Evolutionary conservation across 441 rosid species (phyloP).

Genomic region (Geranium incanum): DNA sequence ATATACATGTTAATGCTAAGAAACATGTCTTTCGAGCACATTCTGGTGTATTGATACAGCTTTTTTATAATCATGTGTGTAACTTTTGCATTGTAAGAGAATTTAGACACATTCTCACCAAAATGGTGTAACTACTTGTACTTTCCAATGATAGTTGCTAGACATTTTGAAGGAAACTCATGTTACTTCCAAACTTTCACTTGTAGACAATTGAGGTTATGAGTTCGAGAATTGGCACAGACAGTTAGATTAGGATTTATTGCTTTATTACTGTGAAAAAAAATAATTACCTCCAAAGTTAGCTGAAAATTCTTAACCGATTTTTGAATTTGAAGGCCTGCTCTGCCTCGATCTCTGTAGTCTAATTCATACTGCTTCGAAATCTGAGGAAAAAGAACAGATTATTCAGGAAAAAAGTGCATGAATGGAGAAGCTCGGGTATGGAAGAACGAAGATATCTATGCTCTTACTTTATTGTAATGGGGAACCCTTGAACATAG

Average conservation of each 20-base stretch:
- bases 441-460: background rate
- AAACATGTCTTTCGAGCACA: background rate
- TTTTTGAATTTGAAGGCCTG: constrained; percentile 57
- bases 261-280: too few relatives aligned
- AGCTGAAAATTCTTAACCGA: constrained; percentile 92
- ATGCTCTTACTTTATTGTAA: constrained; percentile 52
- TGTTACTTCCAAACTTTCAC: too few relatives aligned
- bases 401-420: background rate
- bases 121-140: background rate
- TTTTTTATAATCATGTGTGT: background rate
- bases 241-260: too few relatives aligned
- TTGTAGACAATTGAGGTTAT: too few relatives aligned
- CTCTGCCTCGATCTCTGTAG: constrained; percentile 74
- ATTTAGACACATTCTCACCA: too few relatives aligned
- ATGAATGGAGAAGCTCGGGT: background rate
- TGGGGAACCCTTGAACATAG: constrained; percentile 61
- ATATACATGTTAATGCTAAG: background rate
- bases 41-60: background rate
- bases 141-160: background rate
- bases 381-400: constrained; percentile 26
- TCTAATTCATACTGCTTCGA: constrained; percentile 67
- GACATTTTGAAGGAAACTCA: background rate
- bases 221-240: too few relatives aligned
- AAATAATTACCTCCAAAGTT: constrained; percentile 43
- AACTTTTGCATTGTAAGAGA: background rate